These are phyloP conservation scores for Phyllosticta citrichinensis DNA, from an alignment of 2,329 filamentous ascomycete species.

Conservation along the genomic window DNA sequence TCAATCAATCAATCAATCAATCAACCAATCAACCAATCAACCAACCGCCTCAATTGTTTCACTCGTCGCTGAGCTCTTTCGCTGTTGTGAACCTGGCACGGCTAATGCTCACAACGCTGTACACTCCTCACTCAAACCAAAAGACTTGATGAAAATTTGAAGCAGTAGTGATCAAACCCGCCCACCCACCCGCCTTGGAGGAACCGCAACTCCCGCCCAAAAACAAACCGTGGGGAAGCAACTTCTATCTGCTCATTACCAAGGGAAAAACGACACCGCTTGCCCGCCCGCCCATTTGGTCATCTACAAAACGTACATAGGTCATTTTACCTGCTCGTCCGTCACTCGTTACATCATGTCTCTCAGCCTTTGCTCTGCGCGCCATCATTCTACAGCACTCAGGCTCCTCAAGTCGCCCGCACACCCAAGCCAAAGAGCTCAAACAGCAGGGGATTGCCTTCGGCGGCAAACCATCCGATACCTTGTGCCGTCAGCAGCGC, in stretches of 20 bases:
- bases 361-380: too few relatives aligned
- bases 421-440: slow-evolving; percentile 45
- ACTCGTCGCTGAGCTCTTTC: too few relatives aligned
- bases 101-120: neutral
- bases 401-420: neutral
- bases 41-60: neutral
- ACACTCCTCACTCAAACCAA: neutral
- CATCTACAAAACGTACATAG: neutral
- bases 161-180: too few relatives aligned
- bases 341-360: too few relatives aligned
- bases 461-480: slow-evolving; percentile 73
- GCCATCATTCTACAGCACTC: too few relatives aligned
- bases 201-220: neutral
- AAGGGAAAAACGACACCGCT: too few relatives aligned
- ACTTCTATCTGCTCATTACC: neutral
- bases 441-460: slow-evolving; percentile 64
- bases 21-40: neutral
- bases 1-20: neutral
- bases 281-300: neutral
- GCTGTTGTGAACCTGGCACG: neutral
- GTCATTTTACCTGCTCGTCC: too few relatives aligned
- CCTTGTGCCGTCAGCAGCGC: slow-evolving; percentile 37
- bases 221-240: neutral
- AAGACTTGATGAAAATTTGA: too few relatives aligned
- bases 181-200: neutral